A percentile compares a stretch with the other conserved stretches of the same genome.
Evolutionary conservation across 148 eudicot genomes (phyloP).

Genomic region (Rhododendron henanense): DNA sequence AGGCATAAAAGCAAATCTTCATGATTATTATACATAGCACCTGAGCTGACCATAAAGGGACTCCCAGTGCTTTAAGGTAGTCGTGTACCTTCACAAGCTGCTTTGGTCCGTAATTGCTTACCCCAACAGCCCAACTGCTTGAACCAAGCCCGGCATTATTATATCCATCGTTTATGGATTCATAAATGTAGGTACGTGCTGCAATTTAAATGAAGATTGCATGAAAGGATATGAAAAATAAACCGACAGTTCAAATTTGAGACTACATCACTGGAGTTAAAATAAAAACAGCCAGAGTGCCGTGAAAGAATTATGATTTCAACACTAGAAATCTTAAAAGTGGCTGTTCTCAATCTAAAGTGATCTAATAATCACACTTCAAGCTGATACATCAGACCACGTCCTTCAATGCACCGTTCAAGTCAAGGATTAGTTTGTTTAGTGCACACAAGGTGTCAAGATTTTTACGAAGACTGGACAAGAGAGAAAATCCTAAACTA

Average conservation of each 20-base stretch:
- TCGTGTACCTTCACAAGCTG: conserved; percentile 78
- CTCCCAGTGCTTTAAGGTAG: conserved; percentile 75
- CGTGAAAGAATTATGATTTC: background rate
- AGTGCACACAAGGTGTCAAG: too few species aligned
- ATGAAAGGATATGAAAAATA: background rate
- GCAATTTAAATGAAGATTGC: background rate
- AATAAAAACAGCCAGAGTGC: background rate
- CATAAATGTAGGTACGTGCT: background rate
- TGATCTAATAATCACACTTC: background rate
- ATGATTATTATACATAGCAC: too few species aligned
- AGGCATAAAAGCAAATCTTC: background rate
- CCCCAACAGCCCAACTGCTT: conserved; percentile 94
- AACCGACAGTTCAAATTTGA: background rate
- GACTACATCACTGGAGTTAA: background rate
- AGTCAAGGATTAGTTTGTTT: too few species aligned
- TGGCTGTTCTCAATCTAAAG: background rate
- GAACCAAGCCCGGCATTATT: conserved; percentile 77
- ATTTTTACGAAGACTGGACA: too few species aligned
- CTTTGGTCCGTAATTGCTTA: conserved; percentile 95
- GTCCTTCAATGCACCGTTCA: background rate
- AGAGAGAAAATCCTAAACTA: too few species aligned
- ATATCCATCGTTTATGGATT: background rate
- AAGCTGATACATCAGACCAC: background rate
- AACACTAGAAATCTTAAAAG: background rate
- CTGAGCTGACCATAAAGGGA: conserved; percentile 93